These are phyloP conservation scores for Beauveria brongniartii DNA, from an alignment of 2,329 filamentous ascomycete species.

Conservation along the genomic window DNA sequence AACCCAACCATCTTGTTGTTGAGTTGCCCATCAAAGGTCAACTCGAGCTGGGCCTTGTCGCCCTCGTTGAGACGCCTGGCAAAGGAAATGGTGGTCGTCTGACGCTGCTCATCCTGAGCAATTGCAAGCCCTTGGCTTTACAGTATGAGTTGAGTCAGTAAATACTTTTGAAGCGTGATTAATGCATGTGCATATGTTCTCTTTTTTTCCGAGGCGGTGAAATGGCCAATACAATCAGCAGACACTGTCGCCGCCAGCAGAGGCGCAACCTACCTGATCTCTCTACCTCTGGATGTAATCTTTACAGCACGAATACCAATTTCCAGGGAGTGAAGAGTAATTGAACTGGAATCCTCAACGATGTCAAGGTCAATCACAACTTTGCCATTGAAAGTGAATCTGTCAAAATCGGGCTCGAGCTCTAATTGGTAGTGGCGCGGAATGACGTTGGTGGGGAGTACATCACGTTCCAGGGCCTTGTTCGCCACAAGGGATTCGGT, in stretches of 20 bases:
- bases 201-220: background rate
- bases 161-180: background rate
- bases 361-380: slow-evolving; percentile 85
- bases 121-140: slow-evolving; percentile 40
- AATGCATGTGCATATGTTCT: too few relatives aligned
- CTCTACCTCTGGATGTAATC: slow-evolving; percentile 35
- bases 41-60: slow-evolving; percentile 57
- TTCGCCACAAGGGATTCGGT: background rate
- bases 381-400: slow-evolving; percentile 77
- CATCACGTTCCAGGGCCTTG: slow-evolving; percentile 49
- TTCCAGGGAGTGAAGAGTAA: slow-evolving; percentile 82
- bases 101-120: slow-evolving; percentile 67
- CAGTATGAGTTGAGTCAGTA: background rate
- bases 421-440: slow-evolving; percentile 85
- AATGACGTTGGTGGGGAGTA: slow-evolving; percentile 85
- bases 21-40: slow-evolving; percentile 63
- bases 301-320: slow-evolving; percentile 66
- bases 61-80: slow-evolving; percentile 63
- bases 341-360: slow-evolving; percentile 70
- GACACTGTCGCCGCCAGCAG: background rate
- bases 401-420: slow-evolving; percentile 82
- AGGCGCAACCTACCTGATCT: slow-evolving; percentile 32
- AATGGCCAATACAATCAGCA: background rate
- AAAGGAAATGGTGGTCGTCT: slow-evolving; percentile 77
- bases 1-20: slow-evolving; percentile 98